A percentile compares a stretch with the other conserved stretches of the same genome.
Conservation (phyloP, 2,329 filamentous ascomycete species). For the Fusarium verrucosum region DNA sequence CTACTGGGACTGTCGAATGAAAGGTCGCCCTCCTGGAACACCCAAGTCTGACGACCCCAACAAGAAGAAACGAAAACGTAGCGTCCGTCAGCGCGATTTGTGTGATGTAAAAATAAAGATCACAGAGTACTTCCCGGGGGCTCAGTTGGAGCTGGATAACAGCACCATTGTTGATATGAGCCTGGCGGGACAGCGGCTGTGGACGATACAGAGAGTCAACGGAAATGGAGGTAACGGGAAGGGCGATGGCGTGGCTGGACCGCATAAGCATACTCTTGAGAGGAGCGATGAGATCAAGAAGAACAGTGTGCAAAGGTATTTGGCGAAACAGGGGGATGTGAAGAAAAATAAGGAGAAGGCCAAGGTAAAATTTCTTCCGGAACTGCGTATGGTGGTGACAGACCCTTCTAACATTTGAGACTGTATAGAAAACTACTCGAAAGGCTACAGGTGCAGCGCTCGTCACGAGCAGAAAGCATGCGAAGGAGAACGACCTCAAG, state of each 20-base stretch:
- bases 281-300: conserved; percentile 84
- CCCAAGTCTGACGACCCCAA: conserved; percentile 81
- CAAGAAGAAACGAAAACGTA: conserved; percentile 84
- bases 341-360: conserved; percentile 65
- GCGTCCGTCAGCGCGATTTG: conserved; percentile 77
- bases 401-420: background rate
- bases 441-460: conserved; percentile 77
- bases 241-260: conserved; percentile 72
- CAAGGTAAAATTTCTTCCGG: conserved; percentile 30
- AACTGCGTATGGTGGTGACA: background rate
- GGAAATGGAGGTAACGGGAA: conserved; percentile 79
- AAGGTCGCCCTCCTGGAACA: conserved; percentile 80
- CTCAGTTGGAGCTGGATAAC: conserved; percentile 47
- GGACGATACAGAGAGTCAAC: conserved; percentile 81
- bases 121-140: conserved; percentile 76
- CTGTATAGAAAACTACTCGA: conserved; percentile 71
- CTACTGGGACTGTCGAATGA: conserved; percentile 86
- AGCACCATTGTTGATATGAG: conserved; percentile 8
- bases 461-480: conserved; percentile 73
- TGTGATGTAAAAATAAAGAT: conserved; percentile 91
- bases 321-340: conserved; percentile 71
- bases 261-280: conserved; percentile 77
- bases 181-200: conserved; percentile 65
- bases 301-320: conserved; percentile 75
- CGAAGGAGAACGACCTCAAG: conserved; percentile 76